Evolutionary conservation across 106 monocot species (phyloP), one percentile per base, ranked within the genome.

Genomic region (Apostasia shenzhenica): DNA sequence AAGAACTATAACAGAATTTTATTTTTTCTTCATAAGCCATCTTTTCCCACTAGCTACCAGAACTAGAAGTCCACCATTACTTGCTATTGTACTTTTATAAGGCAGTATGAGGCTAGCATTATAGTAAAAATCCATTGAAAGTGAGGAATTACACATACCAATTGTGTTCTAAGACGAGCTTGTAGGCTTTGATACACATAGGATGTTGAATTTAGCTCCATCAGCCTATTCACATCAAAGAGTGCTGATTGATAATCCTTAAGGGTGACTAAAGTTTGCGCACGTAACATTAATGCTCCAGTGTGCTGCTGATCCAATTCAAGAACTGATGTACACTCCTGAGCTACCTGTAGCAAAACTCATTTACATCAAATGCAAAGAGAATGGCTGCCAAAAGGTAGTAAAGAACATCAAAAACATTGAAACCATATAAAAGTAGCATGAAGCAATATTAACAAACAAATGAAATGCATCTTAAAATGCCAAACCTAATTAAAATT

Each of bases 291-390:
- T 67, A 99, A 73, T 14, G 99, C 99, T 78, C 99, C 99, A 5
- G 99, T 82, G 64, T 99, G 99, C 50, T 93, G 76, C 47, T 73
- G 76, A 75, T 99, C 99, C 66, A 93, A 73, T 68, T 90, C 90
- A 38, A 99, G 93, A 47, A 99, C 99, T 70, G 99, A 81, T 42
- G 88, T 90, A 55, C 99, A 99, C 82, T 99, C 99, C 73, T 99
- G 88, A 47, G 93, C 92, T 53, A 88, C 93, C 99, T 99, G 37
- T 65, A 26, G 48, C 14, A 65, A 48, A 7, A 13, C 4, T 44
- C 10, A 58, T 9, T 13, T 13, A 8, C 26, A 65, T 64, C 64
- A n/a, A 64, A 45, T 6, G 0, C 14, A 5, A 48, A 48, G 48
- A 26, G 14, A 65, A 65, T 63, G 44, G 42, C 45, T 4, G 0